Percentiles rank a stretch among this genome's conserved stretches.
Conservation (phyloP, 768 basidiomycete species). For the Mycena kentingensis region DNA sequence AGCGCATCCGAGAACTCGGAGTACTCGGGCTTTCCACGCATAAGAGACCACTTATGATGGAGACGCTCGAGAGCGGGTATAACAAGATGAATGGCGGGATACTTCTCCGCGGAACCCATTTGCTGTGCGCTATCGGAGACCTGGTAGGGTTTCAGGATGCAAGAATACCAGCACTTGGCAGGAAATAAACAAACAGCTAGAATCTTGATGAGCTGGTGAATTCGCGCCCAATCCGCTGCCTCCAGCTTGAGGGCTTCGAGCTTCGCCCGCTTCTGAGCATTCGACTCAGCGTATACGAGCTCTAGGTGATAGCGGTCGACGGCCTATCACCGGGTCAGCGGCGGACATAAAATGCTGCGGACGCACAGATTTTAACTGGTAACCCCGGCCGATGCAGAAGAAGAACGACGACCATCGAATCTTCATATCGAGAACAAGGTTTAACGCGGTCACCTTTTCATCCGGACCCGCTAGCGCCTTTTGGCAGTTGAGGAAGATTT, state of each 20-base stretch:
- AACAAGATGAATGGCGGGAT: slow-evolving; percentile 30
- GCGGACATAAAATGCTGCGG: too few relatives aligned
- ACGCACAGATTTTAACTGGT: slow-evolving; percentile 11
- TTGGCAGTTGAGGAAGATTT: slow-evolving; percentile 25
- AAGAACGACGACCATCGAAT: slow-evolving; percentile 37
- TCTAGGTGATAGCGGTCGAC: too few relatives aligned
- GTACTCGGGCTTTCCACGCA: slow-evolving; percentile 18
- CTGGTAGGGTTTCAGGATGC: too few relatives aligned
- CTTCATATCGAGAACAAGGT: slow-evolving; percentile 32
- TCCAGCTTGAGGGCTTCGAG: too few relatives aligned
- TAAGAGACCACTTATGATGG: slow-evolving; percentile 30
- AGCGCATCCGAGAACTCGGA: too few relatives aligned
- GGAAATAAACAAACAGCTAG: not conserved
- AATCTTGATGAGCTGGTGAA: too few relatives aligned
- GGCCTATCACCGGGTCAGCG: too few relatives aligned
- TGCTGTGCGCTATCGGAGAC: slow-evolving; percentile 36
- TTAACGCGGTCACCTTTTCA: not conserved
- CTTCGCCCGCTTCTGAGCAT: too few relatives aligned
- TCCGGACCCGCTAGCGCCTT: not conserved
- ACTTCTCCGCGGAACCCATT: slow-evolving; percentile 33
- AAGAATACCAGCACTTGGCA: slow-evolving; percentile 15
- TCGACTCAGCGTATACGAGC: too few relatives aligned
- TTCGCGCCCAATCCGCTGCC: too few relatives aligned
- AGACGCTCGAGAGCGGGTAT: slow-evolving; percentile 38
- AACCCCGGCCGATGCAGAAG: slow-evolving; percentile 25